phyloP scores from a whole-genome alignment of 306 rosid species.

The Cicer cuneatum region DNA sequence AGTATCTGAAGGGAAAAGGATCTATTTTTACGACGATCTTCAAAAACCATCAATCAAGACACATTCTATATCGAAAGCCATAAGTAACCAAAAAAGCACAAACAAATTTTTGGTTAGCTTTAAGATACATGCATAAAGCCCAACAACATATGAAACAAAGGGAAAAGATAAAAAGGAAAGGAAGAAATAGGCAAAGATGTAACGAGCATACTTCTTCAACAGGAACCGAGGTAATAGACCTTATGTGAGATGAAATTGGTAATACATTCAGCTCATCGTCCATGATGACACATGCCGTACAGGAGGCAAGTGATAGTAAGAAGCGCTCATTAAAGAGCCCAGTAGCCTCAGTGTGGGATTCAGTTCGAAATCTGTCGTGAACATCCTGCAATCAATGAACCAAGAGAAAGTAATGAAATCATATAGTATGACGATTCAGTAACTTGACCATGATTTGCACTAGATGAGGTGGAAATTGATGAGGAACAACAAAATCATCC shows the following conservation, averaged over 20 bases:
- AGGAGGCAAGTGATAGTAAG: conserved; percentile 85
- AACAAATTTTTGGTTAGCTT: not conserved
- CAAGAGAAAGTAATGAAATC: conserved; percentile 23
- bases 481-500: not conserved
- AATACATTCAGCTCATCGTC: conserved; percentile 90
- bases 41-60: conserved; percentile 35
- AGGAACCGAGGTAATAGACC: conserved; percentile 70
- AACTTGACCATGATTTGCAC: conserved; percentile 29
- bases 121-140: conserved; percentile 29
- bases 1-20: not conserved
- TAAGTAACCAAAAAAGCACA: not conserved
- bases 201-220: conserved; percentile 69
- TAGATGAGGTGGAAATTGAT: not conserved
- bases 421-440: conserved; percentile 33
- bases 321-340: conserved; percentile 96
- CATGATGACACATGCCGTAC: conserved; percentile 87
- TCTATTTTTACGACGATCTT: conserved; percentile 7
- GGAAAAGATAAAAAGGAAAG: not conserved
- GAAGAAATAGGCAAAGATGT: conserved; percentile 14
- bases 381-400: conserved; percentile 72
- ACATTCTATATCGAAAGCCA: conserved; percentile 3
- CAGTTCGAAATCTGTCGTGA: conserved; percentile 92
- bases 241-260: conserved; percentile 92
- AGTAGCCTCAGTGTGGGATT: conserved; percentile 80
- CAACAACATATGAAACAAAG: not conserved